phyloP scores from a whole-genome alignment of 257 asterid genomes.

The Jasminum sambac region DNA sequence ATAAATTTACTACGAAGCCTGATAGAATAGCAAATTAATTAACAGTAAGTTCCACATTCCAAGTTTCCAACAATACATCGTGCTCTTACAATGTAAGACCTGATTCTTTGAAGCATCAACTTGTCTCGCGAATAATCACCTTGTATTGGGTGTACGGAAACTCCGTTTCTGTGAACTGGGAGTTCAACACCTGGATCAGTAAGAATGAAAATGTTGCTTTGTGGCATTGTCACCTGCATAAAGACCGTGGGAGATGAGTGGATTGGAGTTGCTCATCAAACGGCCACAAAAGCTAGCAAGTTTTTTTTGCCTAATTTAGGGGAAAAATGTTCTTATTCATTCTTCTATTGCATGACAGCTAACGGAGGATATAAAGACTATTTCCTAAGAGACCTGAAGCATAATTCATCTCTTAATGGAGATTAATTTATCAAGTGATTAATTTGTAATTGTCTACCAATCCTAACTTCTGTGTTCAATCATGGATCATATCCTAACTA shows the following conservation, averaged over 20 bases:
- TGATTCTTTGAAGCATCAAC: conserved; percentile 99
- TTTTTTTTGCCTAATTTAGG: too few species aligned
- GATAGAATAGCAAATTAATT: conserved; percentile 25
- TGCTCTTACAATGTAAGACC: conserved; percentile 98
- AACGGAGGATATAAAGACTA: background rate
- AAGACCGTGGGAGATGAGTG: conserved; percentile 1
- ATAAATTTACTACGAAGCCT: conserved; percentile 16
- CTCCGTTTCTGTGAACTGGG: conserved; percentile 59
- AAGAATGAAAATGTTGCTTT: conserved; percentile 68
- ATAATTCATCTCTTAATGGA: background rate
- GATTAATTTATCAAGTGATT: background rate
- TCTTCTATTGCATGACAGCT: background rate
- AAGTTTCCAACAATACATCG: conserved; percentile 39
- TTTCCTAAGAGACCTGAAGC: background rate
- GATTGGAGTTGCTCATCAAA: background rate
- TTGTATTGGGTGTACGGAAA: conserved; percentile 72
- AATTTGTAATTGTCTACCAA: background rate
- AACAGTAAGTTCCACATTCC: conserved; percentile 33
- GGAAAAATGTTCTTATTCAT: background rate
- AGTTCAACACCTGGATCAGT: conserved; percentile 76
- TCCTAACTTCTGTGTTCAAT: background rate
- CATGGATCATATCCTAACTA: conserved; percentile 6
- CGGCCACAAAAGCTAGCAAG: background rate
- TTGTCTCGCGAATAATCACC: conserved; percentile 99
- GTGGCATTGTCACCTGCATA: conserved; percentile 77